Evolutionary conservation across 352 stramenopile species (phyloP).

Genomic region (Pythium sp.): DNA sequence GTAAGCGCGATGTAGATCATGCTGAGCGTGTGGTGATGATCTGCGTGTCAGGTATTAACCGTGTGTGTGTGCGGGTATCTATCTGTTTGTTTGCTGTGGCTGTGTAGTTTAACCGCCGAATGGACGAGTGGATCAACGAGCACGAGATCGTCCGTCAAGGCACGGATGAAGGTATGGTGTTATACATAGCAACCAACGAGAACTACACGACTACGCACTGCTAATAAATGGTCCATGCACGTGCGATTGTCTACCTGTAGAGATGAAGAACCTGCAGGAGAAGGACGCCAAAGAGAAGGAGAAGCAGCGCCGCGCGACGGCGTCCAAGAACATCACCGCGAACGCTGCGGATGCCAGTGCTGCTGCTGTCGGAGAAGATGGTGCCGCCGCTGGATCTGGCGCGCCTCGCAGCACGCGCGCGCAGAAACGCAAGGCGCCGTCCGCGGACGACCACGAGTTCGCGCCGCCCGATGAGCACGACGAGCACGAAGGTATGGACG

Average conservation of each 20-base stretch:
- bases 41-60: background rate
- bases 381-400: background rate
- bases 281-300: conserved; percentile 77
- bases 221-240: background rate
- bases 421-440: conserved; percentile 68
- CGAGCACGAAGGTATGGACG: conserved; percentile 98
- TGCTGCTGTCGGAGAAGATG: conserved; percentile 21
- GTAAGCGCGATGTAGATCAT: conserved; percentile 21
- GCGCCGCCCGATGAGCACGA: conserved; percentile 92
- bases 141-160: conserved; percentile 73
- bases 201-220: background rate
- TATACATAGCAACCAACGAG: background rate
- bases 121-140: conserved; percentile 88
- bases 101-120: conserved; percentile 78
- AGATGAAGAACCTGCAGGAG: conserved; percentile 67
- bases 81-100: background rate
- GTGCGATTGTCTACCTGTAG: conserved; percentile 15
- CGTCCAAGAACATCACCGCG: conserved; percentile 23
- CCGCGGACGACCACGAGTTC: conserved; percentile 64
- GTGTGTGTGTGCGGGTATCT: background rate
- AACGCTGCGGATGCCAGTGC: conserved; percentile 4
- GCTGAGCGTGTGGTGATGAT: background rate
- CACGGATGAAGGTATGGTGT: conserved; percentile 47
- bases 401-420: conserved; percentile 43
- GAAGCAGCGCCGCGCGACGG: conserved; percentile 31